A percentile compares a stretch with the other conserved stretches of the same genome.
Conservation (phyloP, 495 filamentous ascomycete species). For the Talaromyces wortmannii region DNA sequence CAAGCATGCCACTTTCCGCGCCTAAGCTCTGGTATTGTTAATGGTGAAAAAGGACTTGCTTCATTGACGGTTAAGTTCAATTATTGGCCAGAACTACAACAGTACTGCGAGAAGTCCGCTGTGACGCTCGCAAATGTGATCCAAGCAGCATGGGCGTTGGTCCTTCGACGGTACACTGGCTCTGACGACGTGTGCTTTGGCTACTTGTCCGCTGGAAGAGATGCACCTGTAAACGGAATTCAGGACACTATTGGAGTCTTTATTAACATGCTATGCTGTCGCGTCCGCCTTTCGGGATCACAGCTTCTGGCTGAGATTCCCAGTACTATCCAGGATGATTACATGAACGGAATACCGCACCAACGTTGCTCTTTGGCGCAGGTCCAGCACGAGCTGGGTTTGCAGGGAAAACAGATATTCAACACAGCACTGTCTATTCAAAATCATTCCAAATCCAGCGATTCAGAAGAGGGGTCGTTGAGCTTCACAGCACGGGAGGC, state of each 20-base stretch:
- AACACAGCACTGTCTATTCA: constrained; percentile 54
- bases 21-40: neutral
- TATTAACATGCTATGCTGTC: constrained; percentile 51
- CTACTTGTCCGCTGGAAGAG: constrained; percentile 42
- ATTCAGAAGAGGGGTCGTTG: constrained; percentile 24
- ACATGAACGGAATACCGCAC: constrained; percentile 38
- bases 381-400: constrained; percentile 48
- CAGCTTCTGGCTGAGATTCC: constrained; percentile 34
- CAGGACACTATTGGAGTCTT: constrained; percentile 48
- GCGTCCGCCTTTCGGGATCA: constrained; percentile 27
- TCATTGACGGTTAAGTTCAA: constrained; percentile 24
- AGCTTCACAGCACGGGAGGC: constrained; percentile 31
- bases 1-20: constrained; percentile 35
- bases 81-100: constrained; percentile 30
- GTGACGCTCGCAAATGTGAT: constrained; percentile 46
- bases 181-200: constrained; percentile 55
- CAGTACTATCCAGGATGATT: constrained; percentile 39
- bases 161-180: constrained; percentile 42
- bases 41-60: constrained; percentile 9
- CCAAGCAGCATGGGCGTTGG: constrained; percentile 50
- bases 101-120: constrained; percentile 38
- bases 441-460: constrained; percentile 29
- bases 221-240: constrained; percentile 41
- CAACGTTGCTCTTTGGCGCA: constrained; percentile 47
- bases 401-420: constrained; percentile 43